Conservation (phyloP, 352 stramenopile species). For the Thalassiosira gravida region DNA sequence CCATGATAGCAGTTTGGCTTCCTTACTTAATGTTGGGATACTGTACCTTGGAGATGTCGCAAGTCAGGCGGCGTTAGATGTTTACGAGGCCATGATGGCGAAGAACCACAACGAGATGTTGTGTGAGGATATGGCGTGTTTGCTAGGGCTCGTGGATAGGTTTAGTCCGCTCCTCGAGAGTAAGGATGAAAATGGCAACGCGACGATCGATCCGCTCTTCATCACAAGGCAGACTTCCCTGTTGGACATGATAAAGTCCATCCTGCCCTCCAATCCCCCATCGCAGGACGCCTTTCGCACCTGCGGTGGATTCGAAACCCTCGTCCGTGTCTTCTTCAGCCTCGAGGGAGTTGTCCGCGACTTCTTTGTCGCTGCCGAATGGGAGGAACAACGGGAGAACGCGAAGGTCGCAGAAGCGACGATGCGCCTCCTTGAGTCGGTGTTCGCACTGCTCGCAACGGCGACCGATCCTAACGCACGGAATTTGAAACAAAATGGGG, state of each 20-base stretch:
- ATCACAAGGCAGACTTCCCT: conserved; percentile 54
- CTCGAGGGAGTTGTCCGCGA: conserved; percentile 48
- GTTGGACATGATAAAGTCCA: conserved; percentile 63
- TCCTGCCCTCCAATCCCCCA: conserved; percentile 62
- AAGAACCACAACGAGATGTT: conserved; percentile 62
- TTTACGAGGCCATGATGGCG: conserved; percentile 78
- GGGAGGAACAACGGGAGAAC: conserved; percentile 6
- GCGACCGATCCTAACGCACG: conserved; percentile 61
- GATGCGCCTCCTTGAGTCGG: conserved; percentile 60
- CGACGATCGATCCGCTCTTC: conserved; percentile 42
- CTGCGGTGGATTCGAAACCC: conserved; percentile 72
- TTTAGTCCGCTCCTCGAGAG: conserved; percentile 42
- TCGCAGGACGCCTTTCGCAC: conserved; percentile 75
- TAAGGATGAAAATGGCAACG: background rate
- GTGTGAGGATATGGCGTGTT: conserved; percentile 67
- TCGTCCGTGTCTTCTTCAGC: conserved; percentile 67
- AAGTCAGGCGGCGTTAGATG: conserved; percentile 55
- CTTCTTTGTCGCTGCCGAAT: conserved; percentile 21
- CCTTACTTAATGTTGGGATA: conserved; percentile 67
- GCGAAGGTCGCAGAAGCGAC: conserved; percentile 17
- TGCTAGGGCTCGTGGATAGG: conserved; percentile 69
- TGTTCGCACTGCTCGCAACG: conserved; percentile 67
- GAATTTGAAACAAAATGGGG: conserved; percentile 39
- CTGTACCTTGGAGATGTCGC: conserved; percentile 74
- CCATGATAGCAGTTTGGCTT: conserved; percentile 50